These are phyloP conservation scores for Neolentinus lepideus DNA, from an alignment of 1,284 basidiomycete genomes.

Conservation along the genomic window DNA sequence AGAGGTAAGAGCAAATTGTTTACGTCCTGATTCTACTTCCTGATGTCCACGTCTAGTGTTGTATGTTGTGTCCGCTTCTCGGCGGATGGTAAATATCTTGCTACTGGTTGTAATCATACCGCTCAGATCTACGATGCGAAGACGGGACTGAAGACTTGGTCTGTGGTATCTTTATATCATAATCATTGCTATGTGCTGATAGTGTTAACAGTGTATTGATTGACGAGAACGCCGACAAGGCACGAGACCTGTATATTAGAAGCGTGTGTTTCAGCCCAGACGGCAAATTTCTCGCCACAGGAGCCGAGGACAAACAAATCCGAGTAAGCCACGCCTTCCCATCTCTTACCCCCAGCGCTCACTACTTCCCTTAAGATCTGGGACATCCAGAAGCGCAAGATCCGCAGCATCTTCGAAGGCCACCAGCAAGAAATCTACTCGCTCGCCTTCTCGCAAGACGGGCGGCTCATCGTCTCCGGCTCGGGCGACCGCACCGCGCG, in stretches of 20 bases:
- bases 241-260: slow-evolving; percentile 61
- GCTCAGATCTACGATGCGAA: slow-evolving; percentile 90
- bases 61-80: slow-evolving; percentile 93
- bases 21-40: not conserved
- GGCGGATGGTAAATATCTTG: slow-evolving; percentile 81
- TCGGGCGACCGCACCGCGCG: slow-evolving; percentile 81
- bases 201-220: slow-evolving; percentile 36
- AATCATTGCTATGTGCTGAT: not conserved
- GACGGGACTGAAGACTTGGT: slow-evolving; percentile 79
- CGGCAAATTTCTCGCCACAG: slow-evolving; percentile 60
- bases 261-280: slow-evolving; percentile 66
- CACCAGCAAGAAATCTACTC: slow-evolving; percentile 88
- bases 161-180: slow-evolving; percentile 13
- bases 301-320: slow-evolving; percentile 65
- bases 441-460: slow-evolving; percentile 76
- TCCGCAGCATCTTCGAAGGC: slow-evolving; percentile 68
- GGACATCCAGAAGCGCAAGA: slow-evolving; percentile 71
- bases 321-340: slow-evolving; percentile 32
- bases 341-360: not conserved
- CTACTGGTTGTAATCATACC: slow-evolving; percentile 87
- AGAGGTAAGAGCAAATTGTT: slow-evolving; percentile 54
- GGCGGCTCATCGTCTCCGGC: slow-evolving; percentile 72
- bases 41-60: slow-evolving; percentile 39
- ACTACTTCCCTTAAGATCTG: slow-evolving; percentile 48
- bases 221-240: slow-evolving; percentile 46